Conservation (phyloP, 2,329 filamentous ascomycete genomes). For the Diplodia seriata region DNA sequence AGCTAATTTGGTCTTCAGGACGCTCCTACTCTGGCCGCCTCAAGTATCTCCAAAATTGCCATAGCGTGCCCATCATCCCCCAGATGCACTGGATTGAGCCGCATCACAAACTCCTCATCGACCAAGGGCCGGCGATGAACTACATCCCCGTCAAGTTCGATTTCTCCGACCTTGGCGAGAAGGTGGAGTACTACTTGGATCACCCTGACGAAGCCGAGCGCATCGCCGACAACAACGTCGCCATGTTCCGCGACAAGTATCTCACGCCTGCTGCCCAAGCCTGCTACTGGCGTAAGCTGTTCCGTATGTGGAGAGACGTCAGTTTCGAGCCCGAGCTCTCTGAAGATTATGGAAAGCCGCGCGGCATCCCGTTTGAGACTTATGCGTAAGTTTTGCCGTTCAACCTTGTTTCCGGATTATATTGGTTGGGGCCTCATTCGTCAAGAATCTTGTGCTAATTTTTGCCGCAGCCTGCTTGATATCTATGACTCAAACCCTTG, state of each 20-base stretch:
- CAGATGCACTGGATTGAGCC: constrained; percentile 58
- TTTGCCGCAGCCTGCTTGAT: constrained; percentile 15
- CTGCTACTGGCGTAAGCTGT: constrained; percentile 62
- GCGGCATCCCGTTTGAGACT: constrained; percentile 30
- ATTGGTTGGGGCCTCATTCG: background rate
- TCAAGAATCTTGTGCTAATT: constrained; percentile 5
- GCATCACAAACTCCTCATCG: constrained; percentile 55
- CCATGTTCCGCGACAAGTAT: constrained; percentile 60
- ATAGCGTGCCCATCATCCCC: constrained; percentile 58
- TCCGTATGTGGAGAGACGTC: constrained; percentile 48
- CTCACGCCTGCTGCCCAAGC: constrained; percentile 62
- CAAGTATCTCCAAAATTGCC: constrained; percentile 45
- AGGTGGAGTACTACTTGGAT: constrained; percentile 51
- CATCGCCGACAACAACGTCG: constrained; percentile 59
- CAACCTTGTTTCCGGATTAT: background rate
- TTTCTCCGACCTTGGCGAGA: constrained; percentile 48
- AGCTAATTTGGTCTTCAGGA: constrained; percentile 31
- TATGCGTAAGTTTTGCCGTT: constrained; percentile 26
- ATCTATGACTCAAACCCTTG: constrained; percentile 32
- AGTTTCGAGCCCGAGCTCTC: constrained; percentile 40
- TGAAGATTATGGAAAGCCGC: constrained; percentile 25
- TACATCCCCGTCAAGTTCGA: constrained; percentile 58
- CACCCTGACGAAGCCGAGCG: constrained; percentile 54
- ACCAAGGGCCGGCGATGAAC: constrained; percentile 57
- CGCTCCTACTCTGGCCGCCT: constrained; percentile 44